Evolutionary conservation across 495 filamentous ascomycete genomes (phyloP).

Genomic region (Penicillium cinerascens): DNA sequence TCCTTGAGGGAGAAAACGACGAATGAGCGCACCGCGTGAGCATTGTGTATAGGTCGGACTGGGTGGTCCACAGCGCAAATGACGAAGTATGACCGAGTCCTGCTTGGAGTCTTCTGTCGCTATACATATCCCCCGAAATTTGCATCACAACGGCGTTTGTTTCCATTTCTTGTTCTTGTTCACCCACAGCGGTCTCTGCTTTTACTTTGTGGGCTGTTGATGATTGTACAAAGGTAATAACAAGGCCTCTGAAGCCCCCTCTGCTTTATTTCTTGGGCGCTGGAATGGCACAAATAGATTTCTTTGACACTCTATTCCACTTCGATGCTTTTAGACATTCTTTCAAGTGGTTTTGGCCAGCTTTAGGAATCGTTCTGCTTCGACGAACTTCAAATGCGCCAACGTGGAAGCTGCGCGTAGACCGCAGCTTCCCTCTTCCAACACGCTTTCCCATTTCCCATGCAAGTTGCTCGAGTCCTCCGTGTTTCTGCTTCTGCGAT

Average conservation of each 20-base stretch:
- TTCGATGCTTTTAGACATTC: neutral
- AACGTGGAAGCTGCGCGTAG: constrained; percentile 1
- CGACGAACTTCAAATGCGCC: neutral
- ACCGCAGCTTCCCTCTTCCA: neutral
- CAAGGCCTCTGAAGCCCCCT: constrained; percentile 15
- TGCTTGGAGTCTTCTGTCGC: constrained; percentile 1
- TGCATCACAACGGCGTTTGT: constrained; percentile 43
- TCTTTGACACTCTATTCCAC: constrained; percentile 17
- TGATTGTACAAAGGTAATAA: constrained; percentile 33
- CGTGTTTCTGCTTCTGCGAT: neutral
- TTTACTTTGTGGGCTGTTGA: constrained; percentile 11
- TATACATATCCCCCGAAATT: constrained; percentile 26
- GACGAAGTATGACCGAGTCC: constrained; percentile 35
- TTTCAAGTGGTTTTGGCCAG: neutral
- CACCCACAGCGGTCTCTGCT: neutral
- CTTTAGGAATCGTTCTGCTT: no score
- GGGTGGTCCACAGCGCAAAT: constrained; percentile 37
- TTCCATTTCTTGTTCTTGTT: constrained; percentile 11
- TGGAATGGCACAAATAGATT: constrained; percentile 34
- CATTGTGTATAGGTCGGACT: neutral
- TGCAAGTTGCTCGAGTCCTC: neutral
- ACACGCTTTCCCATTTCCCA: neutral
- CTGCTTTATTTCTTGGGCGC: constrained; percentile 13
- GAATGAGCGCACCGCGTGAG: constrained; percentile 12
- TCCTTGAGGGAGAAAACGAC: constrained; percentile 73